These are phyloP conservation scores for Pythium rhizo-oryzae DNA, from an alignment of 352 stramenopile genomes.

Conservation along the genomic window DNA sequence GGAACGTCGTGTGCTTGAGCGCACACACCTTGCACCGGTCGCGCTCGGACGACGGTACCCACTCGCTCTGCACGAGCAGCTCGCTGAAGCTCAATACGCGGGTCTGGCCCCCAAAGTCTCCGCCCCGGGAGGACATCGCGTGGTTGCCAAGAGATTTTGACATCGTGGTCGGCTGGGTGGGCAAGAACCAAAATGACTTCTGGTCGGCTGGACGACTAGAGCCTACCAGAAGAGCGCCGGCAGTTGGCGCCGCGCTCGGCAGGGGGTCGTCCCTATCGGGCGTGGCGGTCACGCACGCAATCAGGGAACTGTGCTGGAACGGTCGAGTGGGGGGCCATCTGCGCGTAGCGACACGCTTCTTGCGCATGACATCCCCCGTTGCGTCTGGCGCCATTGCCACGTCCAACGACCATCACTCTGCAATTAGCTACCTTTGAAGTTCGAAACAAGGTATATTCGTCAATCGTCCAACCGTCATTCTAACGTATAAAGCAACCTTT, in stretches of 20 bases:
- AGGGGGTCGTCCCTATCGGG: too few species aligned
- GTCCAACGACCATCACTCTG: slow-evolving; percentile 7
- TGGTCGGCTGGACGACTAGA: too few species aligned
- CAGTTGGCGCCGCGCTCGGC: neutral
- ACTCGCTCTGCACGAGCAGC: slow-evolving; percentile 24
- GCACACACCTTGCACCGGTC: slow-evolving; percentile 17
- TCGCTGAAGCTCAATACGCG: slow-evolving; percentile 22
- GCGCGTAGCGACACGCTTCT: slow-evolving; percentile 12
- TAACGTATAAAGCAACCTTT: neutral
- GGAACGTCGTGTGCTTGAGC: slow-evolving; percentile 17
- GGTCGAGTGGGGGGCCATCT: neutral
- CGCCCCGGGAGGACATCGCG: neutral
- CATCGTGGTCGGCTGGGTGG: neutral
- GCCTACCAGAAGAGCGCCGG: too few species aligned
- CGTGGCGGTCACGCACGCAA: neutral
- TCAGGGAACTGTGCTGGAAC: neutral
- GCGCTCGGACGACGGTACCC: slow-evolving; percentile 17
- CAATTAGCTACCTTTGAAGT: neutral
- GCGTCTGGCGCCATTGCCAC: slow-evolving; percentile 8
- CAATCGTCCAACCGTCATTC: too few species aligned
- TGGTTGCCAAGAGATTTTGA: neutral
- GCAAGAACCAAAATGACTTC: neutral
- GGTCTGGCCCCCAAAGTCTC: neutral
- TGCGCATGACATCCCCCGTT: neutral
- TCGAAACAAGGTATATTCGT: slow-evolving; percentile 1